These are phyloP conservation scores for Cicer arietinum DNA, from an alignment of 306 rosid genomes.

Conservation along the genomic window DNA sequence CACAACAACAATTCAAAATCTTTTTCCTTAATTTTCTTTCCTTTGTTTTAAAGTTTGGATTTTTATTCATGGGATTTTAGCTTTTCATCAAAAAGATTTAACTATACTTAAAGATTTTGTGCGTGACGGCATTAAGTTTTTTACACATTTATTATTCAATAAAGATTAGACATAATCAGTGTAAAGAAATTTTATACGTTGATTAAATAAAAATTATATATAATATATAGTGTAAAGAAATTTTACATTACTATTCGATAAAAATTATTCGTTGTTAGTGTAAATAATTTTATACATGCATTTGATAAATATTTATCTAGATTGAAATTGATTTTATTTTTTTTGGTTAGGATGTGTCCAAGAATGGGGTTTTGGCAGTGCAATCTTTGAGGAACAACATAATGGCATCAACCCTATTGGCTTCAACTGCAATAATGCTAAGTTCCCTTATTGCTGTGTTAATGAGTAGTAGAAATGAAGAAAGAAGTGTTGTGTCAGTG, in stretches of 20 bases:
- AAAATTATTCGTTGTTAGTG: too few species aligned
- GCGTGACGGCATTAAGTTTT: too few species aligned
- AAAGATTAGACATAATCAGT: too few species aligned
- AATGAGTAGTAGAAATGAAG: slow-evolving; percentile 52
- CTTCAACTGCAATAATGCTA: slow-evolving; percentile 87
- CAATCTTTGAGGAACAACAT: slow-evolving; percentile 87
- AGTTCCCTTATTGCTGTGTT: slow-evolving; percentile 78
- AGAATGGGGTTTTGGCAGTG: slow-evolving; percentile 82
- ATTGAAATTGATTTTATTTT: slow-evolving; percentile 1
- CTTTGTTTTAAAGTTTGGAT: neutral
- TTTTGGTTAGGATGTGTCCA: slow-evolving; percentile 58
- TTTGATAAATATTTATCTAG: neutral
- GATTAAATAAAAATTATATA: too few species aligned
- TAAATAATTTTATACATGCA: too few species aligned
- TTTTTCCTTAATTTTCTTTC: neutral
- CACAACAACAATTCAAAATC: neutral
- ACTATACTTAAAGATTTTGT: too few species aligned
- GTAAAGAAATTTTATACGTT: too few species aligned
- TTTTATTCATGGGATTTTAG: neutral
- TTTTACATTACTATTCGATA: too few species aligned
- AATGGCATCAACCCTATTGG: slow-evolving; percentile 93
- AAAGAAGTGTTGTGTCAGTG: slow-evolving; percentile 1
- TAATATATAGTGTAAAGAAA: too few species aligned
- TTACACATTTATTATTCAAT: too few species aligned
- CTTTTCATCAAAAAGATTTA: too few species aligned